Base-by-base conservation (phyloP, 495 filamentous ascomycete species). In the Podospora australis region DNA sequence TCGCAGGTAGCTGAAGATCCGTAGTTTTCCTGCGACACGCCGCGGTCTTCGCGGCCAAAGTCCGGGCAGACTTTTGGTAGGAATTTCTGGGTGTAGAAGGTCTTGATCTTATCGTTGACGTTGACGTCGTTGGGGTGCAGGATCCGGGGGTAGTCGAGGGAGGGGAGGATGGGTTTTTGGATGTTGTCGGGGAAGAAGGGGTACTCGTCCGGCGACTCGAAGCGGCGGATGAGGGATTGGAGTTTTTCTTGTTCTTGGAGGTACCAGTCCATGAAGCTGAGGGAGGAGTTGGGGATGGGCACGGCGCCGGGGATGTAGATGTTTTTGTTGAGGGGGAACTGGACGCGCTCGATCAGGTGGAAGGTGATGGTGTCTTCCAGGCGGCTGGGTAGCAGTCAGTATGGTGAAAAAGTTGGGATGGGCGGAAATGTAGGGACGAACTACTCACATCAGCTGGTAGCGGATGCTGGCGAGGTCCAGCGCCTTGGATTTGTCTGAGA, bases 341-440 rank as follows among this genome's bases (percentile, higher is more conserved):
- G 94, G 25, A 90, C 94, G 20, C 94, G 86, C 65, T 99, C 94
- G 62, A 99, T 99, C 19, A 97, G 73, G 71, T 97, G 88, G 71
- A 96, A 99, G 59, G 87, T 96, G 62, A 99, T 97, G 48, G 94
- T 97, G 63, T 99, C 94, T 72, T 99, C 92, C 16, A 96, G 77
- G 30, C 92, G 92, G 55, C 90, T 96, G 62, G 2, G n/a, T 13
- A 13, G 7, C 23, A 46, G 46, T 54, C 30, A 49, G 44, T 23
- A 21, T 46, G 14, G 25, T 5, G 39, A 39, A 10, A 41, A 21
- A 32, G 1, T 7, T 14, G 30, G 30, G 29, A 16, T 32, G 50
- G 14, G 24, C 22, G 20, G 22, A 14, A 21, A 10, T 40, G 23
- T 19, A 10, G 38, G 17, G 16, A 28, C 6, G 34, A 36, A 55